A percentile compares a stretch with the other conserved stretches of the same genome.
phyloP scores from a whole-genome alignment of 768 basidiomycete genomes.

The Serendipita sp. region DNA sequence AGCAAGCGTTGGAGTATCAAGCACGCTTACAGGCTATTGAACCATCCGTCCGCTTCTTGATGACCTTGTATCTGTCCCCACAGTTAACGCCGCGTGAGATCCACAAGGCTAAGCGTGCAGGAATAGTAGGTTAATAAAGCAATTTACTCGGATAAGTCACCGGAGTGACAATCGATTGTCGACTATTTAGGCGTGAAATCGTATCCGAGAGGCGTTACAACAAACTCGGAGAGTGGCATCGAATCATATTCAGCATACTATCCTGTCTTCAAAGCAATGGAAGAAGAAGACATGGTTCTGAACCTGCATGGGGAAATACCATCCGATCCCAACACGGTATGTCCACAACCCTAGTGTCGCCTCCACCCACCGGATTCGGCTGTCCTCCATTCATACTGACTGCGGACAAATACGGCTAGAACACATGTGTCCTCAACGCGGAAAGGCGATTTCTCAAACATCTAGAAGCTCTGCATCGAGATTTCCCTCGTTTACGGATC shows the following conservation, averaged over 20 bases:
- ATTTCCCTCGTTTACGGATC: slow-evolving; percentile 82
- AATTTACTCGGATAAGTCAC: not conserved
- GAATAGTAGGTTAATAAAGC: slow-evolving; percentile 40
- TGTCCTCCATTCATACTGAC: not conserved
- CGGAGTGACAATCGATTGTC: not conserved
- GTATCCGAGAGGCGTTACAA: slow-evolving; percentile 94
- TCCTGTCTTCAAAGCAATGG: slow-evolving; percentile 85
- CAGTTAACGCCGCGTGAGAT: slow-evolving; percentile 85
- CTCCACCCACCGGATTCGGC: not conserved
- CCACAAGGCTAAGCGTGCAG: slow-evolving; percentile 68
- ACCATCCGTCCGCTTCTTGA: slow-evolving; percentile 68
- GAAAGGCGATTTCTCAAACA: slow-evolving; percentile 83
- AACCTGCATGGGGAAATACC: slow-evolving; percentile 97
- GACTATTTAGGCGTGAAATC: slow-evolving; percentile 64
- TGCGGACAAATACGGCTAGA: slow-evolving; percentile 22
- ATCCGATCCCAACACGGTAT: slow-evolving; percentile 50
- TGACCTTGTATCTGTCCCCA: slow-evolving; percentile 92
- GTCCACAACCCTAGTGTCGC: slow-evolving; percentile 18
- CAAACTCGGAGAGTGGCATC: slow-evolving; percentile 90
- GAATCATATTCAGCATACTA: slow-evolving; percentile 92
- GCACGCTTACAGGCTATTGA: slow-evolving; percentile 58
- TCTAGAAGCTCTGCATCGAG: slow-evolving; percentile 58
- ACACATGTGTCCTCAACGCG: slow-evolving; percentile 86
- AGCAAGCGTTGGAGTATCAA: slow-evolving; percentile 69
- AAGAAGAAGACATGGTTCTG: slow-evolving; percentile 82